A percentile compares a stretch with the other conserved stretches of the same genome.
These are phyloP conservation scores for Cladophialophora immunda DNA, from an alignment of 2,329 filamentous ascomycete genomes.

Conservation along the genomic window DNA sequence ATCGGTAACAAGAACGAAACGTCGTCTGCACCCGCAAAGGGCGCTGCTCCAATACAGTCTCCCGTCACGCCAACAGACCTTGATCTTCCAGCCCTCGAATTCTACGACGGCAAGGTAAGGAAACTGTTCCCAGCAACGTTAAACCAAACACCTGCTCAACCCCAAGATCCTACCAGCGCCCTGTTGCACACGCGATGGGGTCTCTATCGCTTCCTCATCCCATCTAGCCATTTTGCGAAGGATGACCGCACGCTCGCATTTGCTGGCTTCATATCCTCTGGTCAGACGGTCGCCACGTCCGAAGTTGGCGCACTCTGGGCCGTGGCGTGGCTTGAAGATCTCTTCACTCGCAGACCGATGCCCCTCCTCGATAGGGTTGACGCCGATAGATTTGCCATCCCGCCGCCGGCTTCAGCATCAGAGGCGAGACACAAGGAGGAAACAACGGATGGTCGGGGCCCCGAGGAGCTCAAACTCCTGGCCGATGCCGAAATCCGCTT, in stretches of 20 bases:
- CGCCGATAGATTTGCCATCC: background rate
- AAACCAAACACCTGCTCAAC: conserved; percentile 9
- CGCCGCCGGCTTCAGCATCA: background rate
- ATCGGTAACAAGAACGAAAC: background rate
- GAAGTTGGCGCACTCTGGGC: conserved; percentile 25
- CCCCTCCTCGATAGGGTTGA: conserved; percentile 3
- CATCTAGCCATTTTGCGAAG: conserved; percentile 5
- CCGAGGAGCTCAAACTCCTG: conserved; percentile 11
- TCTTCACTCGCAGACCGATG: conserved; percentile 8
- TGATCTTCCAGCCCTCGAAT: conserved; percentile 2
- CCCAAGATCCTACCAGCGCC: background rate
- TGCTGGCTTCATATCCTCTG: conserved; percentile 20
- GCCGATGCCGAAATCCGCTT: conserved; percentile 17
- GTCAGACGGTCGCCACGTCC: conserved; percentile 15
- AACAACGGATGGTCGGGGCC: too few relatives aligned
- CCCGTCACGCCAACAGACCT: background rate
- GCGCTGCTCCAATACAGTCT: background rate
- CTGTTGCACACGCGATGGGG: conserved; percentile 10
- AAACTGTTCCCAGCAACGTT: conserved; percentile 10
- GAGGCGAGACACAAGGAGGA: too few relatives aligned
- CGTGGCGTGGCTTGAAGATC: conserved; percentile 23
- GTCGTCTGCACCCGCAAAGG: background rate
- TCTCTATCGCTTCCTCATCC: conserved; percentile 14
- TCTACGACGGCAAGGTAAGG: conserved; percentile 10
- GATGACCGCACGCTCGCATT: conserved; percentile 23